Evolutionary conservation across 1,284 basidiomycete genomes (phyloP).

Genomic region (Ustilago shanxiensis): DNA sequence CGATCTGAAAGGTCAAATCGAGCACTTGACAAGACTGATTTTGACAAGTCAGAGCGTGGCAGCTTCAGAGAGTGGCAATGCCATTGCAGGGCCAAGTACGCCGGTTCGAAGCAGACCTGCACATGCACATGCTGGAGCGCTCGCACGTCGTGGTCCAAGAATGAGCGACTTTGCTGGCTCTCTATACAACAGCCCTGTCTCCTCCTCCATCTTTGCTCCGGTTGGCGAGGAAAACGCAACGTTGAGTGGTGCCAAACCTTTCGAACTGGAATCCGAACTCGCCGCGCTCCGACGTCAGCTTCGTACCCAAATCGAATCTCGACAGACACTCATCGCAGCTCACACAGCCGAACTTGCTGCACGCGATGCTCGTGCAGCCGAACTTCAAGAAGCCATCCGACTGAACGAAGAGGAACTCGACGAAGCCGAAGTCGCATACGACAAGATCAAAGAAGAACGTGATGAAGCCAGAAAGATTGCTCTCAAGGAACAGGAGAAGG

Average conservation of each 20-base stretch:
- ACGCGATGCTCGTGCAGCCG: slow-evolving; percentile 31
- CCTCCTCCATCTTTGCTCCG: neutral
- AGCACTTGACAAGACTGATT: slow-evolving; percentile 65
- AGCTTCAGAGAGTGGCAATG: slow-evolving; percentile 25
- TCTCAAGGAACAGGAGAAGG: slow-evolving; percentile 47
- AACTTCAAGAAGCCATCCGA: slow-evolving; percentile 44
- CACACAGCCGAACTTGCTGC: slow-evolving; percentile 39
- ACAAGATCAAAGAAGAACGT: slow-evolving; percentile 44
- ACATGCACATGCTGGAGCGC: slow-evolving; percentile 35
- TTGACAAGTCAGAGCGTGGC: slow-evolving; percentile 59
- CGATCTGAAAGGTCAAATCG: slow-evolving; percentile 61
- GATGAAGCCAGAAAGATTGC: slow-evolving; percentile 52
- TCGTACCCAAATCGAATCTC: slow-evolving; percentile 36
- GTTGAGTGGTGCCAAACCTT: slow-evolving; percentile 39
- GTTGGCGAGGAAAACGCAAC: neutral
- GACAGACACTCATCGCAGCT: slow-evolving; percentile 19
- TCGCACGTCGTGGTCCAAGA: slow-evolving; percentile 53
- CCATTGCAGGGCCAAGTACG: slow-evolving; percentile 27
- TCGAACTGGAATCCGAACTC: slow-evolving; percentile 61
- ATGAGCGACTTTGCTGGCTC: slow-evolving; percentile 53
- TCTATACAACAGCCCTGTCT: slow-evolving; percentile 23
- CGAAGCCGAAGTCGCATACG: slow-evolving; percentile 46
- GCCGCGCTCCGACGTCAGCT: slow-evolving; percentile 52
- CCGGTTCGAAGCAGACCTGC: slow-evolving; percentile 19
- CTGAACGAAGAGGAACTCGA: slow-evolving; percentile 52